These are phyloP conservation scores for Ustilago shanxiensis DNA, from an alignment of 1,284 basidiomycete genomes.

Conservation along the genomic window DNA sequence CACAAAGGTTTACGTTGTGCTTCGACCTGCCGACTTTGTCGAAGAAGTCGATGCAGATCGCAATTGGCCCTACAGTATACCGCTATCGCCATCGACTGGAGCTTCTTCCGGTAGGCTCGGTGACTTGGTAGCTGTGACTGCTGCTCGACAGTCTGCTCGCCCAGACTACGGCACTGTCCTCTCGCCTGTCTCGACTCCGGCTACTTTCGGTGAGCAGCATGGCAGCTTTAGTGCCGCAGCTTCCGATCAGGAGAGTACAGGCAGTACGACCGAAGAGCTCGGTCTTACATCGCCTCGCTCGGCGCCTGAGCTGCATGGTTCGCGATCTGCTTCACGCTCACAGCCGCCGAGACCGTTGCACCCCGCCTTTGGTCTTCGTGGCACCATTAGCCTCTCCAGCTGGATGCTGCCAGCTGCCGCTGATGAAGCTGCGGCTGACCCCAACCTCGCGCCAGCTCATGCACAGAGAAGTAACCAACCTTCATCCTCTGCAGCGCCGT, in stretches of 20 bases:
- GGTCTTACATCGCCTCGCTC: slow-evolving; percentile 47
- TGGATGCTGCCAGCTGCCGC: slow-evolving; percentile 41
- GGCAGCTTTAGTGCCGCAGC: slow-evolving; percentile 31
- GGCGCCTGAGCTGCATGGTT: slow-evolving; percentile 41
- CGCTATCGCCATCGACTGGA: slow-evolving; percentile 24
- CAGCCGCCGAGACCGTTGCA: slow-evolving; percentile 29
- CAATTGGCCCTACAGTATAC: slow-evolving; percentile 27
- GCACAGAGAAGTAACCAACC: slow-evolving; percentile 28
- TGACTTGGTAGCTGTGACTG: slow-evolving; percentile 9
- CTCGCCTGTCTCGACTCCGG: slow-evolving; percentile 46
- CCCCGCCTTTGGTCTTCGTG: slow-evolving; percentile 49
- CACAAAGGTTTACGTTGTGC: slow-evolving; percentile 58
- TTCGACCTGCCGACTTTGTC: slow-evolving; percentile 54
- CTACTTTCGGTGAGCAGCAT: slow-evolving; percentile 39
- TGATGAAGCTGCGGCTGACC: slow-evolving; percentile 13
- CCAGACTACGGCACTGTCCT: slow-evolving; percentile 12
- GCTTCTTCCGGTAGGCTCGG: slow-evolving; percentile 19
- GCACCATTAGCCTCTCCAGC: slow-evolving; percentile 41
- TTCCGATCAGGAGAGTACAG: slow-evolving; percentile 37
- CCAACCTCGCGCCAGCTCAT: not conserved
- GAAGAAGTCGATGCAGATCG: slow-evolving; percentile 43
- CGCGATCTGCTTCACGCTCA: slow-evolving; percentile 11
- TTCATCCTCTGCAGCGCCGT: slow-evolving; percentile 24
- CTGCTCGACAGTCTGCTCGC: slow-evolving; percentile 11
- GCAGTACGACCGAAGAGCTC: slow-evolving; percentile 25